Conservation (phyloP, 2,329 filamentous ascomycete genomes). For the Akanthomyces uredinophilus region DNA sequence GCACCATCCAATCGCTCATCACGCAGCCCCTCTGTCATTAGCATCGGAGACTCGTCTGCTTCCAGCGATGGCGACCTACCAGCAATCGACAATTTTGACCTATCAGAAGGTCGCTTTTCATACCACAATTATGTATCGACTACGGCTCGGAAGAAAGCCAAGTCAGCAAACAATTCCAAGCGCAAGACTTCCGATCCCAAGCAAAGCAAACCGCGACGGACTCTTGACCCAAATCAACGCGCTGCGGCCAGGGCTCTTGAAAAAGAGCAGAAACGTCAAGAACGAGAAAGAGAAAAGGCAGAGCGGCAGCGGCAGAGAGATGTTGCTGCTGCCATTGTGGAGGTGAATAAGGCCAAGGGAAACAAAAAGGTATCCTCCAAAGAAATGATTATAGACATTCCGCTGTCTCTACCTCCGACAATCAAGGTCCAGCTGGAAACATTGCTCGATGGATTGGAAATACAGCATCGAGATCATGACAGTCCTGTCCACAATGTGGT, state of each 20-base stretch:
- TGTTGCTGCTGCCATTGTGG: slow-evolving; percentile 58
- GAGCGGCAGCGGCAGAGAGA: slow-evolving; percentile 60
- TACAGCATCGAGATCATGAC: slow-evolving; percentile 41
- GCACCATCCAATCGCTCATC: slow-evolving; percentile 29
- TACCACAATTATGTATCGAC: slow-evolving; percentile 1
- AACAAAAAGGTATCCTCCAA: slow-evolving; percentile 68
- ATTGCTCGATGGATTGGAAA: slow-evolving; percentile 46
- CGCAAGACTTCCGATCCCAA: neutral
- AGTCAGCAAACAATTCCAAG: slow-evolving; percentile 23
- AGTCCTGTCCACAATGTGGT: slow-evolving; percentile 49
- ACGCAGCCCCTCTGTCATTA: slow-evolving; percentile 26
- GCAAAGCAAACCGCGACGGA: neutral
- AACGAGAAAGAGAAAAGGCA: slow-evolving; percentile 56
- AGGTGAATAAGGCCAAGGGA: slow-evolving; percentile 67
- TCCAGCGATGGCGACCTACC: slow-evolving; percentile 48
- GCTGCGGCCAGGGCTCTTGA: slow-evolving; percentile 47
- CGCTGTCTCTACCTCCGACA: slow-evolving; percentile 47
- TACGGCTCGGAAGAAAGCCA: slow-evolving; percentile 19
- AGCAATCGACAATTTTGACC: slow-evolving; percentile 38
- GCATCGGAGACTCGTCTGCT: slow-evolving; percentile 30
- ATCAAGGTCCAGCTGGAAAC: slow-evolving; percentile 42
- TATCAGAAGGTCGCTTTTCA: slow-evolving; percentile 20
- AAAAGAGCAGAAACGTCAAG: slow-evolving; percentile 49
- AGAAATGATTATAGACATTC: slow-evolving; percentile 74
- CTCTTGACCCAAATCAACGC: slow-evolving; percentile 28